Evolutionary conservation across 2,329 filamentous ascomycete genomes (phyloP).

Genomic region (Paramyrothecium roridum): DNA sequence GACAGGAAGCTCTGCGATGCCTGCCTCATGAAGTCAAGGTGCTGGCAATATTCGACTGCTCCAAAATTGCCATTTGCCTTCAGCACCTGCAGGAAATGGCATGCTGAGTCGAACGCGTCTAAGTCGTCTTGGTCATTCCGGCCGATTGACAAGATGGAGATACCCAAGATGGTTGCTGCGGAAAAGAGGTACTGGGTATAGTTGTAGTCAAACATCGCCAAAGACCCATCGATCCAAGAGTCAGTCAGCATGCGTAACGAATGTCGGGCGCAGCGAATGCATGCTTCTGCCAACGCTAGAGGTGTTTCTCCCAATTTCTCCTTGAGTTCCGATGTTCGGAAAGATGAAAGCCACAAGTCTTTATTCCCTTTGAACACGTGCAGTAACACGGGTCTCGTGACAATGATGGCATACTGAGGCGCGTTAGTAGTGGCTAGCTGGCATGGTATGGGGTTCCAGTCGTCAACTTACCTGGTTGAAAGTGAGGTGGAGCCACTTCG

Average conservation of each 20-base stretch:
- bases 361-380: conserved; percentile 27
- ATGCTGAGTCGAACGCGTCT: conserved; percentile 35
- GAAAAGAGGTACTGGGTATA: conserved; percentile 45
- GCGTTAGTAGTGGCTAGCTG: neutral
- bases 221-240: conserved; percentile 43
- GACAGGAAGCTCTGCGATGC: conserved; percentile 13
- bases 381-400: conserved; percentile 29
- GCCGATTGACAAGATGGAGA: conserved; percentile 33
- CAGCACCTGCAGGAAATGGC: conserved; percentile 33
- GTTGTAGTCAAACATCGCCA: conserved; percentile 44
- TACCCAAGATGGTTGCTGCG: conserved; percentile 37
- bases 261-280: conserved; percentile 40
- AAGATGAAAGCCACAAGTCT: conserved; percentile 16
- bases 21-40: conserved; percentile 31
- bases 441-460: neutral
- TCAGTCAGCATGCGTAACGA: conserved; percentile 38
- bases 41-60: conserved; percentile 37
- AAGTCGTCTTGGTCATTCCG: conserved; percentile 28
- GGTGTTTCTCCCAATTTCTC: conserved; percentile 25
- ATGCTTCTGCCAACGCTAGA: conserved; percentile 37
- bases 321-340: conserved; percentile 8
- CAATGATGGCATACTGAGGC: conserved; percentile 25
- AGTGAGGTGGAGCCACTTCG: conserved; percentile 27
- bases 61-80: conserved; percentile 36
- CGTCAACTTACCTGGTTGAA: conserved; percentile 22